These are phyloP conservation scores for Chimonanthus salicifolius DNA, from an alignment of 164 flowering plant genomes.

Conservation along the genomic window DNA sequence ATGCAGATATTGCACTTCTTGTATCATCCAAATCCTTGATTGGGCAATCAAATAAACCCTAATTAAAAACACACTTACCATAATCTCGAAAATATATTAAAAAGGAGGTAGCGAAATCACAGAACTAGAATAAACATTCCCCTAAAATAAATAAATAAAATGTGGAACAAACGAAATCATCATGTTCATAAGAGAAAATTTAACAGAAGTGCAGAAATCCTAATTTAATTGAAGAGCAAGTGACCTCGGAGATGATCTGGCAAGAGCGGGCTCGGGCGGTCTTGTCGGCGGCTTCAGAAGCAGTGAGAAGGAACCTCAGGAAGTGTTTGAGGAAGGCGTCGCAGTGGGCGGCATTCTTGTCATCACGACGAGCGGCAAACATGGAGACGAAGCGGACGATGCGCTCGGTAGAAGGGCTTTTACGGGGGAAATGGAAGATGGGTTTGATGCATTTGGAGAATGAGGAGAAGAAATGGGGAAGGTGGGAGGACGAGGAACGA, in stretches of 20 bases:
- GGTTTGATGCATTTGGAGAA: constrained; percentile 64
- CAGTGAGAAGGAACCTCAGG: constrained; percentile 47
- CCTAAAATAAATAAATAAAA: too few species aligned
- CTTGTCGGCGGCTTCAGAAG: constrained; percentile 46
- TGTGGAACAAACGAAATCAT: too few species aligned
- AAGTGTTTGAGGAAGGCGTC: constrained; percentile 53
- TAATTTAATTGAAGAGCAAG: too few species aligned
- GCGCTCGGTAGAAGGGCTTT: constrained; percentile 59
- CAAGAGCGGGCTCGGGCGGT: constrained; percentile 72
- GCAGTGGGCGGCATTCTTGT: constrained; percentile 3
- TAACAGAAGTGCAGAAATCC: neutral
- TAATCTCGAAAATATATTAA: too few species aligned
- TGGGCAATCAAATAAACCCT: too few species aligned
- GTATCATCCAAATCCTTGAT: too few species aligned
- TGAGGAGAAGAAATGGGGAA: constrained; percentile 39
- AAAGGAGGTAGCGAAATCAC: too few species aligned
- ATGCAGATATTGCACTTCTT: too few species aligned
- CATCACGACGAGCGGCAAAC: constrained; percentile 40
- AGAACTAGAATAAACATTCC: too few species aligned
- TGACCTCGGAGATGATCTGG: constrained; percentile 89
- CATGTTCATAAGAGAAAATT: too few species aligned
- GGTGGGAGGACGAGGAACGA: constrained; percentile 33
- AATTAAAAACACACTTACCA: too few species aligned
- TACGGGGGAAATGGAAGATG: constrained; percentile 52
- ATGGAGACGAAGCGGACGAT: constrained; percentile 54